Evolutionary conservation across 1,284 basidiomycete species (phyloP).

Genomic region (Leccinum pallidistipes): DNA sequence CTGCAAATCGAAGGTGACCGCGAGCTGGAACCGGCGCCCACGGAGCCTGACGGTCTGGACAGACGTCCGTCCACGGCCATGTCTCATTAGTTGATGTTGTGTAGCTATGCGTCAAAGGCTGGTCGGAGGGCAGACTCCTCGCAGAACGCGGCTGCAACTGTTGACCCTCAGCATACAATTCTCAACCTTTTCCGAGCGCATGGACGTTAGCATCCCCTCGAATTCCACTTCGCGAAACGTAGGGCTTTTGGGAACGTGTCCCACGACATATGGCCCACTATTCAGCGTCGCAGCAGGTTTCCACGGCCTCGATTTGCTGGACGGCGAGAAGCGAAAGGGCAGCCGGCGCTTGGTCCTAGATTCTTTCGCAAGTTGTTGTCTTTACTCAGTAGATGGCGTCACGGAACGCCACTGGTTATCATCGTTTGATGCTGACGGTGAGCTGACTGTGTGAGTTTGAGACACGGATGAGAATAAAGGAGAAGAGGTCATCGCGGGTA

Average conservation of each 20-base stretch:
- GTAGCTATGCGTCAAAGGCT: no score
- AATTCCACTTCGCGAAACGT: constrained; percentile 74
- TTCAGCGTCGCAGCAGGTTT: constrained; percentile 79
- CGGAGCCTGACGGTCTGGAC: no score
- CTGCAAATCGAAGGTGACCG: no score
- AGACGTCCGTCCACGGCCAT: no score
- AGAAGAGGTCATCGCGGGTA: constrained; percentile 48
- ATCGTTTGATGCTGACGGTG: constrained; percentile 33
- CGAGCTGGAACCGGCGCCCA: no score
- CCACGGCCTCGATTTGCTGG: constrained; percentile 57
- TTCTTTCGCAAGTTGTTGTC: constrained; percentile 64
- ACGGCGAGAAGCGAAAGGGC: constrained; percentile 49
- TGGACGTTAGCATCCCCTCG: constrained; percentile 67
- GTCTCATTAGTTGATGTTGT: no score
- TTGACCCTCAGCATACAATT: no score
- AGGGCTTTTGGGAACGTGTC: constrained; percentile 63
- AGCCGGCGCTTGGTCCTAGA: constrained; percentile 44
- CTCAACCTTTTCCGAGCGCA: no score
- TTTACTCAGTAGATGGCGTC: constrained; percentile 66
- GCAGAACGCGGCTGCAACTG: no score
- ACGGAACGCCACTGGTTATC: constrained; percentile 55
- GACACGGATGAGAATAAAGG: constrained; percentile 35
- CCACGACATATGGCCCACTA: constrained; percentile 70
- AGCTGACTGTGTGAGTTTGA: constrained; percentile 30
- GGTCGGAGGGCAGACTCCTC: no score